Evolutionary conservation across 1,139 yeast genomes (phyloP), one percentile per base, ranked within the genome.

Genomic region (Debaryomycetaceae sp.): DNA sequence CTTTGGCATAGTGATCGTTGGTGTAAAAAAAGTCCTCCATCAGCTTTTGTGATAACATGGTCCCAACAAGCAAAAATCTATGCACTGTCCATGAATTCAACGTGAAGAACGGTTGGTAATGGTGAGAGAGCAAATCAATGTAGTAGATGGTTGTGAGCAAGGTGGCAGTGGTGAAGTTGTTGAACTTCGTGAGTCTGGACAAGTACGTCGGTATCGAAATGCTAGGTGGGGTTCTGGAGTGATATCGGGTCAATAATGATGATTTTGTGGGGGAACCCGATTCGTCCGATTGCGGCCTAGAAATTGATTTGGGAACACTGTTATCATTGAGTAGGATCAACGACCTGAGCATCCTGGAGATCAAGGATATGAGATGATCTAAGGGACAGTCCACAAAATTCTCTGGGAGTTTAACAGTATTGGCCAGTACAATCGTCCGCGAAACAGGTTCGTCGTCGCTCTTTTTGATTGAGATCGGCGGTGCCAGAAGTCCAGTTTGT

Each of bases 1-100:
- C 97, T 51, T 84, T 83, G 8, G 97, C 95, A 51, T 91, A 91
- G 54, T 89, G 96, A 23, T 82, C 75, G 53, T 89, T 91, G 4
- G 96, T 88, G 55, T 94, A 89, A 53, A 91, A 91, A 27, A 89
- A 82, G 56, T 91, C 98, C 53, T 95, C 93, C 45, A 91, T 68
- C 2, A 95, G 94, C 54, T 91, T 91, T 41, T 91, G 83, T 1
- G 94, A 95, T 4, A 89, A 78, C 50, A 93, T 84, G 0, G 96
- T 88, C 0, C 95, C 94, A 1, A 96, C 89, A 31, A 91, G 67
- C 34, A 91, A 60, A 49, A 88, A 91, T 37, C 98, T 71, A 55
- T 91, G 98, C 4, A 89, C 96, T 0, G 98, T 91, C 56, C 93
- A 73, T 2, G 95, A 83, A 56, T 86, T 89, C 37, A 91, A 62